phyloP scores from a whole-genome alignment of 164 flowering plant species.

The Saururus chinensis region DNA sequence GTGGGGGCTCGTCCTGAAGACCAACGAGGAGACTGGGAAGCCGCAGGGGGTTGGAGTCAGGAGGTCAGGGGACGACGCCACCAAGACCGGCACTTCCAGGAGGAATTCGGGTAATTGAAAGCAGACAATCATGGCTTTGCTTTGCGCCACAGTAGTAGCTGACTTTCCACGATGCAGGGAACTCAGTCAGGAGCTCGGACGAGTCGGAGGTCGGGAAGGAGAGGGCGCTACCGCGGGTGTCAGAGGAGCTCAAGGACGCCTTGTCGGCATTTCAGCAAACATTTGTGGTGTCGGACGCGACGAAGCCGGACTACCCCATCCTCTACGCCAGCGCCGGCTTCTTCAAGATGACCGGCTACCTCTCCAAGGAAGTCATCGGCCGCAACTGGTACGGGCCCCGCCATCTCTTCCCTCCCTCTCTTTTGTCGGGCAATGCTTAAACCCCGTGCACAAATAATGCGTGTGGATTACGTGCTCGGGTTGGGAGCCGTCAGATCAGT shows the following conservation, averaged over 20 bases:
- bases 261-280: constrained; percentile 90
- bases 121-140: too few relatives aligned
- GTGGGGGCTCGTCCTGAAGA: constrained; percentile 86
- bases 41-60: constrained; percentile 69
- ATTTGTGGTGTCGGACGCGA: constrained; percentile 93
- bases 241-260: constrained; percentile 80
- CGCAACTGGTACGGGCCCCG: constrained; percentile 58
- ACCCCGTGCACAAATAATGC: too few relatives aligned
- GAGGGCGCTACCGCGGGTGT: constrained; percentile 61
- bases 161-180: constrained; percentile 22
- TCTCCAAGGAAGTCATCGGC: constrained; percentile 85
- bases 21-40: constrained; percentile 77
- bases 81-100: constrained; percentile 20
- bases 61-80: constrained; percentile 52
- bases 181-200: constrained; percentile 60
- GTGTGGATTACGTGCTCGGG: too few relatives aligned
- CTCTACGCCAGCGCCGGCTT: constrained; percentile 97
- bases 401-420: neutral
- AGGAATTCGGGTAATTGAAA: constrained; percentile 46
- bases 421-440: too few relatives aligned
- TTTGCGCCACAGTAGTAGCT: too few relatives aligned
- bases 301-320: constrained; percentile 78
- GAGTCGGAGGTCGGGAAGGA: constrained; percentile 50
- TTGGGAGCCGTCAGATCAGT: too few relatives aligned
- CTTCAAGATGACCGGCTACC: constrained; percentile 96